Evolutionary conservation across 768 basidiomycete species (phyloP), one percentile per base, ranked within the genome.

Genomic region (Hortiboletus flavorubellus): DNA sequence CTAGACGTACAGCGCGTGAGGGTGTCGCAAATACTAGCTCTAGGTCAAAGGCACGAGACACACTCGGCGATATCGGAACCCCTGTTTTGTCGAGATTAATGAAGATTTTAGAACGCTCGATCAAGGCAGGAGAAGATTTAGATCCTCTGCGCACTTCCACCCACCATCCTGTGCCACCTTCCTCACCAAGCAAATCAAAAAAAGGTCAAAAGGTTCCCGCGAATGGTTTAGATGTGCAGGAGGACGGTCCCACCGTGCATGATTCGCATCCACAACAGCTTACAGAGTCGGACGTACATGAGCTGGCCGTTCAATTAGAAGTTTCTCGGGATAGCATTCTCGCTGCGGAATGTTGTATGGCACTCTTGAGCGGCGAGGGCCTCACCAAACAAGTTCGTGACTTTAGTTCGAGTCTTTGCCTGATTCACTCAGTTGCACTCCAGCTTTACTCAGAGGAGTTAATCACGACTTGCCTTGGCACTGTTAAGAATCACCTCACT

Each of bases 401-500:
- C 26, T 51, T 53, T 15, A 10, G 21, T 33, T 29, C 16, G 16
- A 12, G 46, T 46, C 31, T 38, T 54, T 23, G 29, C 31, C 51
- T 8, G 29, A 53, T 34, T 21, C 46, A 33, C 43, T 43, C 30
- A 60, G 55, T 39, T 47, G 2, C 37, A 18, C 38, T 37, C 8
- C 64, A 95, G 89, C 75, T 98, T 9, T 96, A 96, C 69, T 97
- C 96, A 0, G 93, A 98, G 68, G 97, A 99, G 67, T 78, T 94
- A 11, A 91, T 99, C 58, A 85, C 85, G 0, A 75, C 81, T 0
- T 92, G 93, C 72, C 76, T 98, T 16, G 76, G 73, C 41, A 77
- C 86, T 0, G 79, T 93, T 58, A 94, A 95, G 68, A 89, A 87
- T 58, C 86, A 87, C 54, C 81, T 97, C 31, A 83, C 83, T 1